phyloP scores from a whole-genome alignment of 169 alveolate species.

The Cryptosporidium muris region DNA sequence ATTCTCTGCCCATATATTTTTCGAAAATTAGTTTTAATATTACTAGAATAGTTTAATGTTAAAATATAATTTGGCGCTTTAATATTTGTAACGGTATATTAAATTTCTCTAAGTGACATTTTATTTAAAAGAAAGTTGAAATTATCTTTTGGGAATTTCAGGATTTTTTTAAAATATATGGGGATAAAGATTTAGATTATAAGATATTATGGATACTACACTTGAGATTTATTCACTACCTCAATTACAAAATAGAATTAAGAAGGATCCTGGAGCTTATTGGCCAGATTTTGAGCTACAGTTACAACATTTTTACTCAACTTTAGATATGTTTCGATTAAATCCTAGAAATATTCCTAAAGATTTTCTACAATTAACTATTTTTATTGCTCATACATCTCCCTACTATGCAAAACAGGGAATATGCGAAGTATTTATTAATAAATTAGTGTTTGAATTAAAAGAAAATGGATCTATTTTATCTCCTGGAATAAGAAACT shows the following conservation, averaged over 20 bases:
- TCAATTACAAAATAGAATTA: conserved; percentile 72
- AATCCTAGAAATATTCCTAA: conserved; percentile 72
- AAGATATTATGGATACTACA: not conserved
- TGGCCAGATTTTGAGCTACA: conserved; percentile 73
- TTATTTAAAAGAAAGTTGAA: not conserved
- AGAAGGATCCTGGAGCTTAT: conserved; percentile 76
- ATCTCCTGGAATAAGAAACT: conserved; percentile 51
- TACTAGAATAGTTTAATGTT: not conserved
- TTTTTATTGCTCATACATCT: conserved; percentile 76
- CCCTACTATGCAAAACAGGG: conserved; percentile 50
- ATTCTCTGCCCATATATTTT: not conserved
- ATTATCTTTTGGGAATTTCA: not conserved
- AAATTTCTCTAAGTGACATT: not conserved
- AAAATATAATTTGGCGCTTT: not conserved
- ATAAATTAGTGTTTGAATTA: conserved; percentile 32
- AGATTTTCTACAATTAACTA: conserved; percentile 71
- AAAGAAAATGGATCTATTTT: conserved; percentile 33
- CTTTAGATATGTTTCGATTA: conserved; percentile 67
- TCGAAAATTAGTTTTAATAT: not conserved
- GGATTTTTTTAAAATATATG: not conserved
- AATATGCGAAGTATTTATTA: conserved; percentile 37
- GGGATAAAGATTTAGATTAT: not conserved
- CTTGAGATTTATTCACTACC: conserved; percentile 55
- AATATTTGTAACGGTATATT: not conserved
- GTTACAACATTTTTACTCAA: conserved; percentile 68